Percentiles rank a stretch among this genome's conserved stretches.
These are phyloP conservation scores for Fusarium lateritium DNA, from an alignment of 2,329 filamentous ascomycete species.

Conservation along the genomic window DNA sequence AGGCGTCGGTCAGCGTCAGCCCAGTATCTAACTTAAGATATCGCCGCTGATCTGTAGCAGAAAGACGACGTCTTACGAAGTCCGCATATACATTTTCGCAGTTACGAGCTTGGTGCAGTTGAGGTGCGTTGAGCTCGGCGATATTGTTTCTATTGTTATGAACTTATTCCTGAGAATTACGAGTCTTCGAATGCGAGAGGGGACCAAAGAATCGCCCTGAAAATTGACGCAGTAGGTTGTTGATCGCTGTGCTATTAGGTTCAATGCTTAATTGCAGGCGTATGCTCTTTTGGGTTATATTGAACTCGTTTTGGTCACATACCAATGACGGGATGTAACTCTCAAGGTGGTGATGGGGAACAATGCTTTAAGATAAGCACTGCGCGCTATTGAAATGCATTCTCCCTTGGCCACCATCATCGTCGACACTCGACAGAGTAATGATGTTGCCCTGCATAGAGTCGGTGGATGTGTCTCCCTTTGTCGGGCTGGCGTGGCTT, in stretches of 20 bases:
- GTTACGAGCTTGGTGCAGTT: constrained; percentile 4
- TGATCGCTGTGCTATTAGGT: constrained; percentile 1
- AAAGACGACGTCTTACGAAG: constrained; percentile 31
- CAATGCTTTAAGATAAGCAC: neutral
- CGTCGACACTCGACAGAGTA: constrained; percentile 12
- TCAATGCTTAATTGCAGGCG: constrained; percentile 12
- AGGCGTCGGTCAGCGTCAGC: constrained; percentile 34
- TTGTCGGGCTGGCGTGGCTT: constrained; percentile 34
- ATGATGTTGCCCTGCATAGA: constrained; percentile 38
- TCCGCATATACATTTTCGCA: constrained; percentile 7
- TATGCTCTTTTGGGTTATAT: constrained; percentile 1
- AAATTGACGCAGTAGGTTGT: neutral
- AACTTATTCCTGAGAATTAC: constrained; percentile 1
- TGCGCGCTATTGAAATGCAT: constrained; percentile 5
- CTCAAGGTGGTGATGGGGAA: constrained; percentile 6
- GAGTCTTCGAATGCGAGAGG: neutral
- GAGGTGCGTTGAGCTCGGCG: constrained; percentile 7
- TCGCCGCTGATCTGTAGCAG: constrained; percentile 26
- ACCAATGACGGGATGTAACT: constrained; percentile 16
- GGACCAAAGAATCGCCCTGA: neutral
- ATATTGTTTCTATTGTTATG: neutral
- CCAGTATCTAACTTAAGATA: constrained; percentile 17
- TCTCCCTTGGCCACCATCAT: constrained; percentile 26
- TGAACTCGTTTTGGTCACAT: constrained; percentile 22
- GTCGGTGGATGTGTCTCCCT: constrained; percentile 30